phyloP scores from a whole-genome alignment of 2,329 filamentous ascomycete species.

The Exophiala oligosperma region DNA sequence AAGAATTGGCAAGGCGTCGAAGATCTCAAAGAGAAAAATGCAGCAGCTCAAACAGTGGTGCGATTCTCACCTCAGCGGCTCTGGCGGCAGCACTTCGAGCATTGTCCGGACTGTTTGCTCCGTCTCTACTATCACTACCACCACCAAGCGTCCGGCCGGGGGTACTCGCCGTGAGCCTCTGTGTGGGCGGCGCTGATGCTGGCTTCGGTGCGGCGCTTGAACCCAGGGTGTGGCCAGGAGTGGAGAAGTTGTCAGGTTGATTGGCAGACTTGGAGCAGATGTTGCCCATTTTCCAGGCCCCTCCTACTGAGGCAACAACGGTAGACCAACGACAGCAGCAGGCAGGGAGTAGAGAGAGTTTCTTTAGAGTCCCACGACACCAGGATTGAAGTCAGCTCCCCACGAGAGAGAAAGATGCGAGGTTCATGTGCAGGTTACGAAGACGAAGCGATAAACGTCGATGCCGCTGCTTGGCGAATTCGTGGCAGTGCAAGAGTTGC shows the following conservation, averaged over 20 bases:
- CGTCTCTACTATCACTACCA: conserved; percentile 42
- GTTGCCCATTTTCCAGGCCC: conserved; percentile 67
- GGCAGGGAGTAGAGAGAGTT: too few species aligned
- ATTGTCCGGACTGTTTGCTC: conserved; percentile 47
- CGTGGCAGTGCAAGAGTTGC: background rate
- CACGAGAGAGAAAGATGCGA: too few species aligned
- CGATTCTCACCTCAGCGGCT: conserved; percentile 74
- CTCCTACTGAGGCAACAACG: background rate
- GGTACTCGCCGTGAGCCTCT: conserved; percentile 43
- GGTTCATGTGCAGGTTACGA: too few species aligned
- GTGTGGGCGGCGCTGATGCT: conserved; percentile 50
- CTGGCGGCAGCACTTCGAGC: conserved; percentile 72
- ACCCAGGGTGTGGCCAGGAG: conserved; percentile 71
- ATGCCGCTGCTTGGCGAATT: background rate
- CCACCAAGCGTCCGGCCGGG: conserved; percentile 65
- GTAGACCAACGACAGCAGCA: too few species aligned
- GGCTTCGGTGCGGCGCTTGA: conserved; percentile 48
- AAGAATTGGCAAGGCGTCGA: background rate
- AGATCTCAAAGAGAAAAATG: background rate
- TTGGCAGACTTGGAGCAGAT: conserved; percentile 73
- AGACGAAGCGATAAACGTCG: background rate
- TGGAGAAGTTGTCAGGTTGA: conserved; percentile 63
- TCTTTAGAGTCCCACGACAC: too few species aligned
- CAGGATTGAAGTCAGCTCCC: too few species aligned
- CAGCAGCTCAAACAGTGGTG: background rate